Percentiles rank a stretch among this genome's conserved stretches.
phyloP scores from a whole-genome alignment of 306 rosid species.

The Vicia sativa region DNA sequence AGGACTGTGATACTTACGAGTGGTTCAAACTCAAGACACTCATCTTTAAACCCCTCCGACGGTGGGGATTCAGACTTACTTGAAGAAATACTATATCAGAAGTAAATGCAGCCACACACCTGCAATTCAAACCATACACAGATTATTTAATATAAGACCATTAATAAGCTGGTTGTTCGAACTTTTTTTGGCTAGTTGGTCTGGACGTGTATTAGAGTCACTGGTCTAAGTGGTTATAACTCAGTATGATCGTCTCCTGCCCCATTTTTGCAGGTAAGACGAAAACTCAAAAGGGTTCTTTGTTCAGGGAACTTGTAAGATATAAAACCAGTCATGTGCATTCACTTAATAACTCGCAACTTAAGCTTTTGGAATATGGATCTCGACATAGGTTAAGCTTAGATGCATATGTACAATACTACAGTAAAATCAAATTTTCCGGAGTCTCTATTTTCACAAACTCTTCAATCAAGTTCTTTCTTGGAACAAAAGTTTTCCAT shows the following conservation, averaged over 20 bases:
- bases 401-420: too few relatives aligned
- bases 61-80: conserved; percentile 82
- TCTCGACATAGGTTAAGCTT: too few relatives aligned
- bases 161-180: conserved; percentile 3
- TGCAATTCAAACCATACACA: conserved; percentile 46
- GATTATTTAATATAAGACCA: conserved; percentile 14
- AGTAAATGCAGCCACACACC: conserved; percentile 91
- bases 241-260: too few relatives aligned
- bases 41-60: conserved; percentile 61
- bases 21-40: conserved; percentile 85
- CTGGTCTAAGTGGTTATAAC: too few relatives aligned
- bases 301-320: not conserved
- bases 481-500: conserved; percentile 12
- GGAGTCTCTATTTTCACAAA: conserved; percentile 15
- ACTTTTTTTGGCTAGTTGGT: conserved; percentile 10
- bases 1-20: conserved; percentile 73
- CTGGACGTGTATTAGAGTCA: not conserved
- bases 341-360: not conserved
- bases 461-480: conserved; percentile 27
- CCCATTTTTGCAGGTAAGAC: not conserved
- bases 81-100: conserved; percentile 82
- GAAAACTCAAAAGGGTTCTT: conserved; percentile 7
- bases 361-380: too few relatives aligned
- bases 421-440: not conserved
- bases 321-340: not conserved